Conservation (phyloP, 768 basidiomycete genomes). For the Trametes sanguinea region DNA sequence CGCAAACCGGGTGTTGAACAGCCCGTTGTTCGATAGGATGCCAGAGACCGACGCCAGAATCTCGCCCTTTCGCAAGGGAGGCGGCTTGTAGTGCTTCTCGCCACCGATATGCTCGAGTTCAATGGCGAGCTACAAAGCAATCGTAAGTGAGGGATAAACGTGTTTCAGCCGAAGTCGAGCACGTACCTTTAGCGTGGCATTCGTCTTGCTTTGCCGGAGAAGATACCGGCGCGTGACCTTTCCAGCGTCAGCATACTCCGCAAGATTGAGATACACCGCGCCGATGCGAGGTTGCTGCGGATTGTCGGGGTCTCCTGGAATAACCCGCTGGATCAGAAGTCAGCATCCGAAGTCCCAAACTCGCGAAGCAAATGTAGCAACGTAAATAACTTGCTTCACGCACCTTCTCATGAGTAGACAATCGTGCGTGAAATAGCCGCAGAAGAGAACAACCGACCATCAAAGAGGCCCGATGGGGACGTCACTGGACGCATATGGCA, state of each 20-base stretch:
- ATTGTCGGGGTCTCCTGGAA: slow-evolving; percentile 54
- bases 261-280: slow-evolving; percentile 66
- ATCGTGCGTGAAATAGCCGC: no score
- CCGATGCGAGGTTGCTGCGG: slow-evolving; percentile 66
- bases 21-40: slow-evolving; percentile 53
- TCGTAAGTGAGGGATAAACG: neutral
- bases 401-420: neutral
- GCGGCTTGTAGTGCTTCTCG: slow-evolving; percentile 56
- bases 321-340: slow-evolving; percentile 47
- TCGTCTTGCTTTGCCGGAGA: slow-evolving; percentile 72
- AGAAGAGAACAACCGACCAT: no score
- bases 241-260: slow-evolving; percentile 68
- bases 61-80: slow-evolving; percentile 71
- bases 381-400: neutral
- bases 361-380: neutral
- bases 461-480: no score
- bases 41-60: slow-evolving; percentile 68
- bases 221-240: slow-evolving; percentile 65
- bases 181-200: slow-evolving; percentile 71
- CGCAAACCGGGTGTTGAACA: slow-evolving; percentile 49
- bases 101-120: slow-evolving; percentile 57
- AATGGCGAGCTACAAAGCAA: slow-evolving; percentile 52
- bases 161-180: neutral
- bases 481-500: no score
- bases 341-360: neutral